Percentiles rank a stretch among this genome's conserved stretches.
These are phyloP conservation scores for Cylindrodendrum hubeiense DNA, from an alignment of 2,329 filamentous ascomycete genomes.

Conservation along the genomic window DNA sequence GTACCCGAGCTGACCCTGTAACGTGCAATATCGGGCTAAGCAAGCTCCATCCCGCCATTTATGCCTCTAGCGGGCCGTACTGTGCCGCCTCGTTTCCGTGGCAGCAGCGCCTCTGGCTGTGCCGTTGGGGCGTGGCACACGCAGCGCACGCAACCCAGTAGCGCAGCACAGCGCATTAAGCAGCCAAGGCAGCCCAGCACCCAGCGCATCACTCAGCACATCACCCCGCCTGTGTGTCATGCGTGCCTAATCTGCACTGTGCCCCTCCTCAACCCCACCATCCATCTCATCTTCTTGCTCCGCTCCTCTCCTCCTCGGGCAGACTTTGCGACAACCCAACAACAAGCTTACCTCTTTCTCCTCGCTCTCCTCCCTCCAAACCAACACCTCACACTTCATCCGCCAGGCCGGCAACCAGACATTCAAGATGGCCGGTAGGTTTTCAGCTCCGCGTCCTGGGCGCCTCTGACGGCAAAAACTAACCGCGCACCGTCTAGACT, in stretches of 20 bases:
- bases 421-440: constrained; percentile 45
- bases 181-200: background rate
- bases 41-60: constrained; percentile 41
- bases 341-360: constrained; percentile 14
- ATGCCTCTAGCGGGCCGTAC: constrained; percentile 44
- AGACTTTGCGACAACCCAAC: constrained; percentile 52
- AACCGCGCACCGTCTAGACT: constrained; percentile 52
- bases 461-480: constrained; percentile 29
- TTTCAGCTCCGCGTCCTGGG: background rate
- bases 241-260: constrained; percentile 51
- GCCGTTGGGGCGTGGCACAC: background rate
- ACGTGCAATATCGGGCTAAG: constrained; percentile 42
- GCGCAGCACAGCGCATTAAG: background rate
- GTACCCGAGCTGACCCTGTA: constrained; percentile 1
- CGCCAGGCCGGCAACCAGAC: constrained; percentile 26
- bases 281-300: constrained; percentile 42
- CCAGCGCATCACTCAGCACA: constrained; percentile 15
- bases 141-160: background rate
- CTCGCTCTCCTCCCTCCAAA: constrained; percentile 6
- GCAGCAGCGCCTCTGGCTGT: constrained; percentile 25
- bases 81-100: constrained; percentile 35
- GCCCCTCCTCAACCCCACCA: constrained; percentile 53
- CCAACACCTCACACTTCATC: constrained; percentile 9
- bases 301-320: constrained; percentile 41
- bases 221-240: constrained; percentile 21